Percentiles rank a stretch among this genome's conserved stretches.
phyloP scores from a whole-genome alignment of 2,329 filamentous ascomycete species.

The Diaporthe citri region DNA sequence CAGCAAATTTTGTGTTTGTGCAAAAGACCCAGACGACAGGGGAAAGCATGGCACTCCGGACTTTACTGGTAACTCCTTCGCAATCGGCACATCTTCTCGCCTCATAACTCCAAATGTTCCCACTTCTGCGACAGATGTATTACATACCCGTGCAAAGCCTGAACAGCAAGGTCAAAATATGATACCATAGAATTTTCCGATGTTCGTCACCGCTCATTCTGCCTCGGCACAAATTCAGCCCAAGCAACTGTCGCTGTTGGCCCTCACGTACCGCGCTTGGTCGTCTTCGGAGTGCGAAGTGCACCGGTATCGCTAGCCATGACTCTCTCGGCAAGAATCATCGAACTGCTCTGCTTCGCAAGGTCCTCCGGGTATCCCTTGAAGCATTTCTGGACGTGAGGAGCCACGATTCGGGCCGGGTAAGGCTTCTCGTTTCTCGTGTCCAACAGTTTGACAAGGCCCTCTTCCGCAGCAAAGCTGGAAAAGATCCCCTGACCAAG shows the following conservation, averaged over 20 bases:
- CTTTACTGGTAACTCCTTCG: not conserved
- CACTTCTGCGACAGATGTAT: not conserved
- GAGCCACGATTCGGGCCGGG: conserved; percentile 5
- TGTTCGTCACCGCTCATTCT: not conserved
- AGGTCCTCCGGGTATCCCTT: conserved; percentile 6
- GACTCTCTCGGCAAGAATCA: conserved; percentile 11
- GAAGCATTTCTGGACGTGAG: conserved; percentile 12
- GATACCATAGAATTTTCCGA: no score
- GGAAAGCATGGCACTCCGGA: not conserved
- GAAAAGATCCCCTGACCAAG: conserved; percentile 1
- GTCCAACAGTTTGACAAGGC: conserved; percentile 9
- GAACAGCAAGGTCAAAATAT: not conserved
- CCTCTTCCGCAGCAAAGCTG: conserved; percentile 5
- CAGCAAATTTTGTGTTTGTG: not conserved
- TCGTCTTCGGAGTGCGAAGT: not conserved
- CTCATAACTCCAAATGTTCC: not conserved
- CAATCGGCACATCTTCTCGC: not conserved
- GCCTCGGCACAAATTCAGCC: no score
- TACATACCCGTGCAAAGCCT: not conserved
- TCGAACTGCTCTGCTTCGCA: conserved; percentile 5
- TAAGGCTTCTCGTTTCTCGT: not conserved
- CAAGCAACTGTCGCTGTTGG: no score
- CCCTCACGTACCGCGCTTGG: not conserved
- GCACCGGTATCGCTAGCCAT: not conserved
- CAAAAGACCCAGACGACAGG: not conserved